Evolutionary conservation across 2,329 filamentous ascomycete species (phyloP).

Genomic region (Talaromyces rugulosus): DNA sequence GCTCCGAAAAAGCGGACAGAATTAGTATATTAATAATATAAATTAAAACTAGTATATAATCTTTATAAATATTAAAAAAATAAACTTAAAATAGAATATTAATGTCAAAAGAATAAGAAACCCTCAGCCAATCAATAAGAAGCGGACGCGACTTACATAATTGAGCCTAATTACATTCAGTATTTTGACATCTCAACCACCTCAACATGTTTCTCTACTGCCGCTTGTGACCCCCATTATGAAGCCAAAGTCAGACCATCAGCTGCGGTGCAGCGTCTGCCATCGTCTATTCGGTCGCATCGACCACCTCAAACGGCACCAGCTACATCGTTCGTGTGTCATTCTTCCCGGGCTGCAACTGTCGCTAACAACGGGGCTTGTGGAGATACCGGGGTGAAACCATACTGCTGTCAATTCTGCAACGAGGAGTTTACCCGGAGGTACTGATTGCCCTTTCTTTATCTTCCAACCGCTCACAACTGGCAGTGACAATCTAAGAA

Average conservation of each 20-base stretch:
- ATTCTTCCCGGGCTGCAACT: constrained; percentile 5
- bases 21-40: too few relatives aligned
- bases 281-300: constrained; percentile 44
- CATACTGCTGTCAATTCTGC: constrained; percentile 45
- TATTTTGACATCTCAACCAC: too few relatives aligned
- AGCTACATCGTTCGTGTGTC: constrained; percentile 38
- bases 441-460: constrained; percentile 22
- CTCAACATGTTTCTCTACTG: not conserved
- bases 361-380: not conserved
- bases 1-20: too few relatives aligned
- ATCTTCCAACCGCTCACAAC: not conserved
- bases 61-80: too few relatives aligned
- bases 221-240: constrained; percentile 17
- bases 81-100: too few relatives aligned
- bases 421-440: constrained; percentile 42
- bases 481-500: constrained; percentile 42
- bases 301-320: constrained; percentile 46
- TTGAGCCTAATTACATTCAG: too few relatives aligned
- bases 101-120: too few relatives aligned
- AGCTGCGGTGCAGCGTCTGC: constrained; percentile 41
- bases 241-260: constrained; percentile 34
- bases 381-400: constrained; percentile 43
- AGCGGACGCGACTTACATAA: too few relatives aligned
- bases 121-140: too few relatives aligned
- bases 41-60: too few relatives aligned